A percentile compares a stretch with the other conserved stretches of the same genome.
Conservation (phyloP, 768 basidiomycete species). For the Boletus bicolor region DNA sequence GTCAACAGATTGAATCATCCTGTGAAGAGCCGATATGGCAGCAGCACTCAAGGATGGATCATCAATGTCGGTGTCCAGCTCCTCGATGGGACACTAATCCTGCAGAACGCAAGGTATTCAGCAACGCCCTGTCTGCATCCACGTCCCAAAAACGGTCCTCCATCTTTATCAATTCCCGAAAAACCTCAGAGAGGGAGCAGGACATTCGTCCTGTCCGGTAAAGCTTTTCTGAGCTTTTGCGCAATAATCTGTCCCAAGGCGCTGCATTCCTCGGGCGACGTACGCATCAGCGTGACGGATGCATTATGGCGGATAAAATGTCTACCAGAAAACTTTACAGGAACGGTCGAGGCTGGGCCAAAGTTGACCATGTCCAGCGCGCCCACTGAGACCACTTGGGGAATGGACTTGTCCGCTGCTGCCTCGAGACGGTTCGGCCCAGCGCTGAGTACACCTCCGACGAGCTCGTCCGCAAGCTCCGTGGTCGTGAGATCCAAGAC, state of each 20-base stretch:
- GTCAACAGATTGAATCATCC: constrained; percentile 12
- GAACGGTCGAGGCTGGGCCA: constrained; percentile 27
- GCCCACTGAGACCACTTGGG: constrained; percentile 32
- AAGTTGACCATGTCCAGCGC: constrained; percentile 36
- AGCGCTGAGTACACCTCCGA: constrained; percentile 29
- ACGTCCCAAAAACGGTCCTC: constrained; percentile 24
- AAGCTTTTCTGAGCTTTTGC: constrained; percentile 18
- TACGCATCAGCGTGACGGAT: constrained; percentile 32
- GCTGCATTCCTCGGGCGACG: constrained; percentile 23
- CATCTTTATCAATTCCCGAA: constrained; percentile 24
- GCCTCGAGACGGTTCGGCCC: constrained; percentile 29
- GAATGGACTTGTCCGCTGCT: constrained; percentile 15
- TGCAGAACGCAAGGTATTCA: constrained; percentile 15
- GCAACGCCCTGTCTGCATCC: constrained; percentile 23
- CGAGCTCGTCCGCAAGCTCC: constrained; percentile 32
- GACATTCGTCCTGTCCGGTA: constrained; percentile 17
- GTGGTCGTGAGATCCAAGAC: constrained; percentile 34
- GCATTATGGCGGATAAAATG: constrained; percentile 25
- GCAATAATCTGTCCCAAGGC: constrained; percentile 22
- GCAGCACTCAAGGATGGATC: constrained; percentile 21
- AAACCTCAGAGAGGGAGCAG: constrained; percentile 27
- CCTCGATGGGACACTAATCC: constrained; percentile 19
- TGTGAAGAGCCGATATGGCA: constrained; percentile 17
- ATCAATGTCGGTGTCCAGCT: constrained; percentile 27
- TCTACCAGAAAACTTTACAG: constrained; percentile 15